A percentile compares a stretch with the other conserved stretches of the same genome.
phyloP scores from a whole-genome alignment of 2,329 filamentous ascomycete genomes.

The Venturia effusa region DNA sequence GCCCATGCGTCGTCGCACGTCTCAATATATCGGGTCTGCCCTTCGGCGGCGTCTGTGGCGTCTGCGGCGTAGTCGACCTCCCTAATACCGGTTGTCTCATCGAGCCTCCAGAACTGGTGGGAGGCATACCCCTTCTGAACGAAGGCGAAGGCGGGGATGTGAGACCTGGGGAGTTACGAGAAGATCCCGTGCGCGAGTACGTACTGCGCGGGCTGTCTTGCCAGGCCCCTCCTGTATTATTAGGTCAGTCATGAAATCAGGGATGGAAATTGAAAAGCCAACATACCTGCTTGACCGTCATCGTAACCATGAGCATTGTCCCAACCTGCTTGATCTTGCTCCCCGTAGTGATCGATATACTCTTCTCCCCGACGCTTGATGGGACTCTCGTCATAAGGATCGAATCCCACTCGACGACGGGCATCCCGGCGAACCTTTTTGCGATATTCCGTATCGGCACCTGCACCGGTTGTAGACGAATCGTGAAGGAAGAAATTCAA shows the following conservation, averaged over 20 bases:
- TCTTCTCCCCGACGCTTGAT: conserved; percentile 55
- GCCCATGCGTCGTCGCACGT: background rate
- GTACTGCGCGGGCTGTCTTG: background rate
- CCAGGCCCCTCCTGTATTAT: background rate
- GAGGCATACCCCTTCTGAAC: background rate
- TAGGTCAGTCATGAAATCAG: background rate
- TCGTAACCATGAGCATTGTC: background rate
- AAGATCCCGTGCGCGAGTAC: background rate
- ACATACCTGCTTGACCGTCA: background rate
- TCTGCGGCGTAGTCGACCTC: background rate
- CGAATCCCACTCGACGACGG: conserved; percentile 53
- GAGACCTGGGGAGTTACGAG: conserved; percentile 5
- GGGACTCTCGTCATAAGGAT: conserved; percentile 61
- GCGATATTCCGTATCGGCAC: conserved; percentile 49
- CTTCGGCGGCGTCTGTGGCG: background rate
- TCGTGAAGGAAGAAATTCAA: conserved; percentile 77
- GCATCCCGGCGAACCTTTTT: conserved; percentile 51
- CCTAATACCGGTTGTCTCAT: background rate
- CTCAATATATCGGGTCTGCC: background rate
- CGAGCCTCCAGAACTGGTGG: background rate
- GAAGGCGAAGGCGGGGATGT: background rate
- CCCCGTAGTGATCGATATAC: conserved; percentile 34
- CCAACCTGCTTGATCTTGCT: background rate
- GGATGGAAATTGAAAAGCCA: background rate
- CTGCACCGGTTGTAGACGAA: conserved; percentile 54